These are phyloP conservation scores for Plasmodium billcollinsi DNA, from an alignment of 169 alveolate genomes.

Conservation along the genomic window DNA sequence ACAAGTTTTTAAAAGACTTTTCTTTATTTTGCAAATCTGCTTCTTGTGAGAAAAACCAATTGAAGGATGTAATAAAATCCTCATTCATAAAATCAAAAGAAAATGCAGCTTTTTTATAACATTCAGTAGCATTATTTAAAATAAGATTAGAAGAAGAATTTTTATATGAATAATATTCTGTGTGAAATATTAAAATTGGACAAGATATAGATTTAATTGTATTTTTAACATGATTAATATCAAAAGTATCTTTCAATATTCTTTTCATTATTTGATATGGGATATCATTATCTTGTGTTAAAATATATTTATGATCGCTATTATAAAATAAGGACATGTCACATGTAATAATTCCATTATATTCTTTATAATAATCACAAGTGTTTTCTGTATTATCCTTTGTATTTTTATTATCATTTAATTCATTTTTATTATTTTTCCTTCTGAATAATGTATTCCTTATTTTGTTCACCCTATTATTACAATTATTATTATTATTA, in stretches of 20 bases:
- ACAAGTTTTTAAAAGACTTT: slow-evolving; percentile 45
- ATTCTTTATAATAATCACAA: background rate
- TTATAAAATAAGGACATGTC: slow-evolving; percentile 62
- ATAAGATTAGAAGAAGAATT: slow-evolving; percentile 55
- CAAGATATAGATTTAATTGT: slow-evolving; percentile 54
- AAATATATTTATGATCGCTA: background rate
- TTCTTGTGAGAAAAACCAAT: slow-evolving; percentile 55
- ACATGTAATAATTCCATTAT: slow-evolving; percentile 48
- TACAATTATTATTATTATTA: background rate
- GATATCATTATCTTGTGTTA: slow-evolving; percentile 22
- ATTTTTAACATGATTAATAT: slow-evolving; percentile 39
- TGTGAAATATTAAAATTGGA: slow-evolving; percentile 55
- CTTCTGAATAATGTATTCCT: no score
- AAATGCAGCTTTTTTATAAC: slow-evolving; percentile 56
- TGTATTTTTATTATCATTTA: background rate
- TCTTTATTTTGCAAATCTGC: slow-evolving; percentile 29
- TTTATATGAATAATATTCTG: slow-evolving; percentile 52
- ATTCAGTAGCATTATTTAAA: slow-evolving; percentile 37
- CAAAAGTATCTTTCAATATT: slow-evolving; percentile 66
- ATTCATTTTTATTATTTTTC: background rate
- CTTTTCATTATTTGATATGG: slow-evolving; percentile 57
- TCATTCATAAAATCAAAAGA: slow-evolving; percentile 73
- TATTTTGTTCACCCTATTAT: background rate
- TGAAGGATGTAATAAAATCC: slow-evolving; percentile 58
- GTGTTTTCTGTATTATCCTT: background rate